phyloP scores from a whole-genome alignment of 106 monocot species.

The Agapanthus africanus region DNA sequence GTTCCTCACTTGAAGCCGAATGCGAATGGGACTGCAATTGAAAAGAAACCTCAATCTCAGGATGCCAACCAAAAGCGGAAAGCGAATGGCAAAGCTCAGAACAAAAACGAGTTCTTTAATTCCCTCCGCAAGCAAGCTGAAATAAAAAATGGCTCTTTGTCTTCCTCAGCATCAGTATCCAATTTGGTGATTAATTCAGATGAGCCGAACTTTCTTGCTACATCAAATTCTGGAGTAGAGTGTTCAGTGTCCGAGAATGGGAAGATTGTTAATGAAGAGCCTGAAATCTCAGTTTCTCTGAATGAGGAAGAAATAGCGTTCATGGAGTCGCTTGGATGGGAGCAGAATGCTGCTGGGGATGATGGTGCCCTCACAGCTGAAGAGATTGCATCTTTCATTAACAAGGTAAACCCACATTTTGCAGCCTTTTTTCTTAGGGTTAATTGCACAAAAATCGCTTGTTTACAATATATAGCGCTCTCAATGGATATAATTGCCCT shows the following conservation, averaged over 20 bases:
- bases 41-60: too few species aligned
- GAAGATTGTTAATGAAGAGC: not conserved
- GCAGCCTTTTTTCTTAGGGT: too few species aligned
- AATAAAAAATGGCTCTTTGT: not conserved
- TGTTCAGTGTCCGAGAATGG: not conserved
- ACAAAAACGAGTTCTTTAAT: not conserved
- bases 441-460: too few species aligned
- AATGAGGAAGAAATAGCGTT: too few species aligned
- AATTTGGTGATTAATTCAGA: not conserved
- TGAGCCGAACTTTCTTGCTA: not conserved
- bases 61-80: not conserved
- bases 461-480: too few species aligned
- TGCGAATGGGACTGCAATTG: too few species aligned
- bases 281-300: not conserved
- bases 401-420: too few species aligned
- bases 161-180: too few species aligned
- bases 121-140: not conserved
- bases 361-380: not conserved
- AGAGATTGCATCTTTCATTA: not conserved
- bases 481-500: too few species aligned
- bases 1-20: too few species aligned
- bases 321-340: not conserved
- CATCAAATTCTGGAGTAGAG: not conserved
- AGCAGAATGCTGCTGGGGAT: not conserved
- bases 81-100: not conserved